Percentiles rank a stretch among this genome's conserved stretches.
Conservation (phyloP, 2,329 filamentous ascomycete species). For the Sarocladium oryzae region DNA sequence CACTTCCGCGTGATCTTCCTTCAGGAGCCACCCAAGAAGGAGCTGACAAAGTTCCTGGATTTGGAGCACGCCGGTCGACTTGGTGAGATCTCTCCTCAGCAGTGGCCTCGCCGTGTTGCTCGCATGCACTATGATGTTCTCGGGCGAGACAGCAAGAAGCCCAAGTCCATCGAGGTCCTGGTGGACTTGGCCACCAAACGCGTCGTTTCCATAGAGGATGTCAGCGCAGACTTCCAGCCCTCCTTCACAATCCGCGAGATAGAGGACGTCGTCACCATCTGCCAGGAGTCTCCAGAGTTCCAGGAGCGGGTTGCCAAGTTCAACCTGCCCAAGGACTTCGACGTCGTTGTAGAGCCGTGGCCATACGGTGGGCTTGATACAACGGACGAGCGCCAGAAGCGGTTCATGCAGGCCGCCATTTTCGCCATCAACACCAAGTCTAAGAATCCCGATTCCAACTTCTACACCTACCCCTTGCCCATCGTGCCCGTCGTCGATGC, state of each 20-base stretch:
- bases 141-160: neutral
- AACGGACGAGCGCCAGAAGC: conserved; percentile 18
- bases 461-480: conserved; percentile 48
- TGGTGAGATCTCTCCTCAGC: conserved; percentile 19
- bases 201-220: conserved; percentile 19
- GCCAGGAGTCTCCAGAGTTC: conserved; percentile 23
- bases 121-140: conserved; percentile 31
- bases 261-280: conserved; percentile 25
- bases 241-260: conserved; percentile 28
- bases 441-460: conserved; percentile 42
- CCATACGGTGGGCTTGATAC: conserved; percentile 24
- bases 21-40: conserved; percentile 41
- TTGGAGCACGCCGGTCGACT: conserved; percentile 28
- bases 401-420: neutral
- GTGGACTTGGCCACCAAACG: conserved; percentile 14
- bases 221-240: conserved; percentile 23
- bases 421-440: neutral
- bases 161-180: conserved; percentile 29
- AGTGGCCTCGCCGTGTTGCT: conserved; percentile 32
- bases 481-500: conserved; percentile 36
- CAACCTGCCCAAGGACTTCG: conserved; percentile 22
- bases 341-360: conserved; percentile 28
- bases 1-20: conserved; percentile 46
- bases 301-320: conserved; percentile 24
- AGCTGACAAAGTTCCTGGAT: conserved; percentile 40